Evolutionary conservation across 2,329 filamentous ascomycete species (phyloP), one percentile per base, ranked within the genome.

Genomic region (Fusarium cicatricum): DNA sequence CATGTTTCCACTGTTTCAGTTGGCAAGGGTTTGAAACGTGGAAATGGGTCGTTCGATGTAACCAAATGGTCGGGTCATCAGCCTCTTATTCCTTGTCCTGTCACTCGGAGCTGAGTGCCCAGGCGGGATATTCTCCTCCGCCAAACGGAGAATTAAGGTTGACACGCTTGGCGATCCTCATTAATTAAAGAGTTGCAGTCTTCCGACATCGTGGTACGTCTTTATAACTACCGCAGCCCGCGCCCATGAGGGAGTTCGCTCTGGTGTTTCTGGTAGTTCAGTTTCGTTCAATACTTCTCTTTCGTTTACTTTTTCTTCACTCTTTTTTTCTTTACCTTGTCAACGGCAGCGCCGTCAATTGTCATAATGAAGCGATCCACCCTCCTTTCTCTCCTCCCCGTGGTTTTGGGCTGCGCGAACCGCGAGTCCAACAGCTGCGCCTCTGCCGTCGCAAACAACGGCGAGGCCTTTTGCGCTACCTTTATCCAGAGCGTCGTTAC

Each of bases 371-470:
- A 62, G 52, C 44, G 36, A 21, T 67, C 43, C 31, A 52, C 59
- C 21, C 60, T 68, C 17, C 39, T 68, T 34, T 62, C 64, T 38
- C 60, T 68, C 32, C 54, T 68, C 10, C 62, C 65, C 2, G 62
- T 45, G 11, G 64, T 62, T 28, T 21, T 68, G 53, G 64, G 55
- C 39, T 65, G 62, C 48, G 55, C 63, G 50, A 67, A 64, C 56
- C 44, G 42, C 42, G 34, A 62, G 34, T 46, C 54, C 26, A 69
- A 69, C 49, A 47, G 52, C 21, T 68, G 64, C 33, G 66, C 66
- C 19, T 57, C 40, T n/a, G 55, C 53, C 23, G 57, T 66, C 14
- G 52, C 51, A 9, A 51, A 58, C 32, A 60, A 64, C 32, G 44
- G 47, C 17, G 58, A 59, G 4, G 36, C 56, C 11, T 59, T 59